Percentiles rank a stretch among this genome's conserved stretches.
Conservation (phyloP, 2,329 filamentous ascomycete species). For the Thielaviopsis populi region DNA sequence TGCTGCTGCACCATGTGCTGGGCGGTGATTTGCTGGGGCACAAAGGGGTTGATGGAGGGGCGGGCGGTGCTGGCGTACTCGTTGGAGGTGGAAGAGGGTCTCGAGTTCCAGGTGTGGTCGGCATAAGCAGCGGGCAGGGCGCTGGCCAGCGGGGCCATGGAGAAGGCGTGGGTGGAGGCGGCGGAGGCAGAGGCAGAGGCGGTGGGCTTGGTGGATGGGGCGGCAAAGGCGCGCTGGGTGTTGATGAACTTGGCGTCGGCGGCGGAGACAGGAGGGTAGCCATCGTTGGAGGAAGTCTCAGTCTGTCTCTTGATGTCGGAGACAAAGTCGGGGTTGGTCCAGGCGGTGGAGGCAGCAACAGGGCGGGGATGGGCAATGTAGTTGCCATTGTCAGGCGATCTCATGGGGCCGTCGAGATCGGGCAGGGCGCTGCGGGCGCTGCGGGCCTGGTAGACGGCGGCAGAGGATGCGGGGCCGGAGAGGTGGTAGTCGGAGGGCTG, state of each 20-base stretch:
- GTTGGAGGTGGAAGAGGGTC: not conserved
- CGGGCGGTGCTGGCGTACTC: not conserved
- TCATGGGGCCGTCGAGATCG: not conserved
- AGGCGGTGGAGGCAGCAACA: not conserved
- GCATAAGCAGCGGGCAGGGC: not conserved
- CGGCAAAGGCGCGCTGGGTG: not conserved
- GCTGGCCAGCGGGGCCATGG: constrained; percentile 1
- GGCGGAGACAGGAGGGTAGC: not conserved
- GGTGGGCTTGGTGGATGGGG: not conserved
- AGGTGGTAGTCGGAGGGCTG: not conserved
- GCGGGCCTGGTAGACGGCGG: not conserved
- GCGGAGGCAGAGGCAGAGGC: not conserved
- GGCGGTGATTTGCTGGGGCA: not conserved
- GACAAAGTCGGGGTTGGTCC: constrained; percentile 12
- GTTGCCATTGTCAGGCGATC: not conserved
- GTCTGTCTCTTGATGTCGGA: not conserved
- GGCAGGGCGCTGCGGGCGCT: not conserved
- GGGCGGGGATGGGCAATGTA: constrained; percentile 1
- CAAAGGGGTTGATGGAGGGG: not conserved
- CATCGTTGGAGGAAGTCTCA: not conserved
- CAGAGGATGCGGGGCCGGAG: not conserved
- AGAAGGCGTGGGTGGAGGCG: not conserved
- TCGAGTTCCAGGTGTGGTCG: not conserved
- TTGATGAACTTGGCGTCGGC: constrained; percentile 3
- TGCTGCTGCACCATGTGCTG: not conserved